Conservation (phyloP, 140 eudicot species). For the Senecio squalidus region DNA sequence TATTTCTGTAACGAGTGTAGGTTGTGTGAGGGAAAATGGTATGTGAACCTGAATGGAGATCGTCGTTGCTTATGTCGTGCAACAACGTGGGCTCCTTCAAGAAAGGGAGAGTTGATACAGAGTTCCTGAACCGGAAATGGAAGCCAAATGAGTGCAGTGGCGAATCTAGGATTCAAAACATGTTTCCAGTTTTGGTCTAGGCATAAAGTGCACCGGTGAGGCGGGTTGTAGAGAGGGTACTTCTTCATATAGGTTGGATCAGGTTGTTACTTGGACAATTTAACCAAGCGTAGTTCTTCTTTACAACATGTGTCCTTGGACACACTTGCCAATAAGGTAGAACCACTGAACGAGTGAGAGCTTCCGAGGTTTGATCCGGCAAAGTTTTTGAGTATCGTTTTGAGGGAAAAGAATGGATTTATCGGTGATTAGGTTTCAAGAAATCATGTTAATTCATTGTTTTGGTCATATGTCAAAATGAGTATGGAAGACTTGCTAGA, state of each 20-base stretch:
- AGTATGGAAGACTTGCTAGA: not conserved
- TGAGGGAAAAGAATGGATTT: constrained; percentile 1
- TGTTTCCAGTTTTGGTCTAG: no score
- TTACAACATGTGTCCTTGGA: no score
- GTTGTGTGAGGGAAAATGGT: not conserved
- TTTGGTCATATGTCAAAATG: constrained; percentile 1
- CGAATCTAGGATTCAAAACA: no score
- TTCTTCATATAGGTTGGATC: no score
- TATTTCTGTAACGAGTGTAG: not conserved
- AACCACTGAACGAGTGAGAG: not conserved
- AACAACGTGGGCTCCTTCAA: not conserved
- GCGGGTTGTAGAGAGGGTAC: no score
- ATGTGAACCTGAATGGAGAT: not conserved
- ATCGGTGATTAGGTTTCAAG: constrained; percentile 4
- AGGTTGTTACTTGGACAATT: no score
- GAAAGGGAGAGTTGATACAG: constrained; percentile 4
- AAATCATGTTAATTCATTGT: not conserved
- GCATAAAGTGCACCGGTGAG: no score
- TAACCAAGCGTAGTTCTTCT: no score
- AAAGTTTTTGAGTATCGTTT: not conserved
- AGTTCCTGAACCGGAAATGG: constrained; percentile 5
- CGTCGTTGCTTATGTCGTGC: constrained; percentile 1
- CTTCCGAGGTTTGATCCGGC: not conserved
- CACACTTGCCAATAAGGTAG: no score
- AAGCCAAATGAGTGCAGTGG: not conserved